Percentiles rank a stretch among this genome's conserved stretches.
These are phyloP conservation scores for Tricholoma sp. DNA, from an alignment of 768 basidiomycete species.

Conservation along the genomic window DNA sequence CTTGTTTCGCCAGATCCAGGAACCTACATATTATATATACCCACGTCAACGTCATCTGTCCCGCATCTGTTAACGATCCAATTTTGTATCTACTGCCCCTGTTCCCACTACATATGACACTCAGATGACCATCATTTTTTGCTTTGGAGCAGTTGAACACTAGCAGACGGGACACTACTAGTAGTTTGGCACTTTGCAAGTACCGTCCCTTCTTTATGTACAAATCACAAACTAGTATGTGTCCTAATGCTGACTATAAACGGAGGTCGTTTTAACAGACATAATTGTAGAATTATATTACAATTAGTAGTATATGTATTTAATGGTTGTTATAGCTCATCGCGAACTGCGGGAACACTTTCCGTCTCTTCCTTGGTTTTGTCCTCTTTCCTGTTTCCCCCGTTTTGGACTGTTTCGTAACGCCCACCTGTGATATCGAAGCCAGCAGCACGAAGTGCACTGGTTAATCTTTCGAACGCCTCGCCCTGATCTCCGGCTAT, in stretches of 20 bases:
- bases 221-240: not conserved
- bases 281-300: not conserved
- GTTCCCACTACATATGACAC: conserved; percentile 5
- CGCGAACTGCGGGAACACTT: conserved; percentile 6
- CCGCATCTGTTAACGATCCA: not conserved
- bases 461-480: conserved; percentile 39
- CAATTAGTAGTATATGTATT: not conserved
- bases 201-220: not conserved
- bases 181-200: not conserved
- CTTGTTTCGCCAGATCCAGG: not conserved
- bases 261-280: conserved; percentile 7
- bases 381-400: conserved; percentile 24
- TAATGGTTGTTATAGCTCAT: conserved; percentile 11
- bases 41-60: not conserved
- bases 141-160: not conserved
- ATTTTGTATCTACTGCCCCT: conserved; percentile 2
- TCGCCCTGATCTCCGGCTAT: conserved; percentile 30
- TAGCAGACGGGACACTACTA: not conserved
- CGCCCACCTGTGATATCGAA: conserved; percentile 40
- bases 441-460: conserved; percentile 50
- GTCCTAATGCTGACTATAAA: not conserved
- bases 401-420: conserved; percentile 17
- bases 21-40: conserved; percentile 1
- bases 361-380: conserved; percentile 20
- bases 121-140: conserved; percentile 2